These are phyloP conservation scores for Vitis hybrid DNA, from an alignment of 177 flowering plant species.

Conservation along the genomic window DNA sequence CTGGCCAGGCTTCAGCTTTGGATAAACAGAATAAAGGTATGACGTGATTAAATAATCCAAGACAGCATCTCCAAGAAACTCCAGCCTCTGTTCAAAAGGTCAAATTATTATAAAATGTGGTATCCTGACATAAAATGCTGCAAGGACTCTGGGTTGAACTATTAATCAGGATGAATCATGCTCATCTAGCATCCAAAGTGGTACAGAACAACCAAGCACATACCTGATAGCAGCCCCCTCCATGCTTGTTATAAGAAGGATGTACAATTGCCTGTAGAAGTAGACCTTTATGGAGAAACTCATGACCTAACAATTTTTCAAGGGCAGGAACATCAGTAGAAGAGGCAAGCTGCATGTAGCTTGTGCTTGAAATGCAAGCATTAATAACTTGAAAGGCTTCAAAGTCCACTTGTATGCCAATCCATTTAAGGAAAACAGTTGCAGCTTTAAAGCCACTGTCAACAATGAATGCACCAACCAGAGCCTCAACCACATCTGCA, in stretches of 20 bases:
- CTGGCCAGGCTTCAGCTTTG: conserved; percentile 89
- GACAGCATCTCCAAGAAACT: conserved; percentile 98
- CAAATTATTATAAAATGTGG: conserved; percentile 12
- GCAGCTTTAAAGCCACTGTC: conserved; percentile 96
- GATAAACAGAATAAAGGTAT: conserved; percentile 83
- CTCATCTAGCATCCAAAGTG: background rate
- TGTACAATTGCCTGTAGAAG: conserved; percentile 91
- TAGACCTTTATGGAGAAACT: conserved; percentile 67
- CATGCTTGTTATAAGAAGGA: conserved; percentile 75
- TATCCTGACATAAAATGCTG: conserved; percentile 5
- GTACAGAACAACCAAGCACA: conserved; percentile 2
- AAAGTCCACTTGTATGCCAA: conserved; percentile 73
- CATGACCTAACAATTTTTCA: conserved; percentile 53
- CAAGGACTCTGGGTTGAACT: background rate
- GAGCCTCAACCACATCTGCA: conserved; percentile 94
- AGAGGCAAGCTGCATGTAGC: conserved; percentile 44
- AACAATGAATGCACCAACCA: conserved; percentile 86
- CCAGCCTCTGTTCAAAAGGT: conserved; percentile 66
- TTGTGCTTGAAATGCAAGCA: conserved; percentile 46
- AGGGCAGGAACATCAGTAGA: conserved; percentile 43
- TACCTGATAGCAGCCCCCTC: conserved; percentile 98
- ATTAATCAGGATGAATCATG: background rate
- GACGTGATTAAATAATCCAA: conserved; percentile 93
- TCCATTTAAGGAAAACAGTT: conserved; percentile 83
- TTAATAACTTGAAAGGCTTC: conserved; percentile 50